Base-by-base conservation (phyloP, 1,284 basidiomycete species). In the Trichosporon sp. region DNA sequence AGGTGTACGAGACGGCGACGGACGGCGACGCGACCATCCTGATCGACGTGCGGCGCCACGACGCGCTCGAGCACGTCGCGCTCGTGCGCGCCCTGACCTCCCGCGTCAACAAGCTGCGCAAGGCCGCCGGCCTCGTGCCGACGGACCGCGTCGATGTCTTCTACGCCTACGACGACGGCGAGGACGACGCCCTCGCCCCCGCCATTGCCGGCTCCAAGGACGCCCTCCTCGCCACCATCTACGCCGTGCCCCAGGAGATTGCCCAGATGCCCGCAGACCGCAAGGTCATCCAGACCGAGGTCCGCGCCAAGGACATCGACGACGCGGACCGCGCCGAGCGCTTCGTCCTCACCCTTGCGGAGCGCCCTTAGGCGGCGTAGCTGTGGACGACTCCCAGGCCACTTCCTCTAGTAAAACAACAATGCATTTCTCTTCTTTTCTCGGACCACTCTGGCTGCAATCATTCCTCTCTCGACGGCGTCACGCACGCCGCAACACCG, bases 21-120 rank as follows among this genome's bases (percentile, higher is more conserved):
- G 94, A 99, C 84, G 93, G 92, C 78, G 93, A 98, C 73, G 95
- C 97, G 65, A 95, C 98, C 65, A 88, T 98, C 72, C 87, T 97
- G 62, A 88, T 99, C 53, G 96, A 99, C 82, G 88, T 92, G 70
- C 88, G 92, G 79, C 87, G 92, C 66, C 91, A 97, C 76, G 88
- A 91, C 1, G 94, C 97, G 75, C 87, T 99, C 68, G 89, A 91
- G 82, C 87, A 89, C 69, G 92, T 98, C 84, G 95, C 93, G 84
- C 87, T 95, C 44, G 90, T 93, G 60, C 88, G 97, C 64, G 94
- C 97, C 81, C 84, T 98, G 73, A 91, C 92, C 75, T 97, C 97
- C 78, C 91, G 96, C 66, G 91, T 99, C 64, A 97, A 99, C 86
- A 93, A 95, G 80, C 85, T 98, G 74, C 88, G 97, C 74, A 99